These are phyloP conservation scores for Rheum nobile DNA, from an alignment of 148 eudicot genomes.

Conservation along the genomic window DNA sequence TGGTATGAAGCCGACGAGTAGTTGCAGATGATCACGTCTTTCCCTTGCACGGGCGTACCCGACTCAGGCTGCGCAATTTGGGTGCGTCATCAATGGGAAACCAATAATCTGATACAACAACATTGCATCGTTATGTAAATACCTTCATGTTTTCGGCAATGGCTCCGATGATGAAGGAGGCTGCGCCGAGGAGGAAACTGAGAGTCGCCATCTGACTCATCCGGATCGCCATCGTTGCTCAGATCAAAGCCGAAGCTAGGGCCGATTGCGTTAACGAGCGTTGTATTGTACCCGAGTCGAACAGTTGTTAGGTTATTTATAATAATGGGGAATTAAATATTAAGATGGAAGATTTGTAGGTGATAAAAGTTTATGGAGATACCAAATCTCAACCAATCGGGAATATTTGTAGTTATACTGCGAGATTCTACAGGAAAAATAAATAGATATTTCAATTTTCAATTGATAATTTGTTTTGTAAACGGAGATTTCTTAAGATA, in stretches of 20 bases:
- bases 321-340: too few relatives aligned
- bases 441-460: too few relatives aligned
- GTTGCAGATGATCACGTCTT: slow-evolving; percentile 47
- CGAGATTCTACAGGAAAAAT: too few relatives aligned
- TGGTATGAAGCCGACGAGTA: slow-evolving; percentile 38
- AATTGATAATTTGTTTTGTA: too few relatives aligned
- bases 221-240: slow-evolving; percentile 4
- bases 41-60: slow-evolving; percentile 39
- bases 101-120: not conserved
- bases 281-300: too few relatives aligned
- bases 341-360: not conserved
- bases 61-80: slow-evolving; percentile 32
- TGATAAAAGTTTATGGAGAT: not conserved
- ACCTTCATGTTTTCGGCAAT: slow-evolving; percentile 13
- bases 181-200: slow-evolving; percentile 7
- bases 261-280: not conserved
- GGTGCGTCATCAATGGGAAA: not conserved
- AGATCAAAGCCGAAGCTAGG: not conserved
- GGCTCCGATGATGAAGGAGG: slow-evolving; percentile 11
- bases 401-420: too few relatives aligned
- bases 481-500: too few relatives aligned
- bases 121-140: too few relatives aligned
- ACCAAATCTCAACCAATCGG: not conserved
- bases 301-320: not conserved
- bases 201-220: slow-evolving; percentile 12